These are phyloP conservation scores for Pythium sukuiense DNA, from an alignment of 352 stramenopile genomes.

Conservation along the genomic window DNA sequence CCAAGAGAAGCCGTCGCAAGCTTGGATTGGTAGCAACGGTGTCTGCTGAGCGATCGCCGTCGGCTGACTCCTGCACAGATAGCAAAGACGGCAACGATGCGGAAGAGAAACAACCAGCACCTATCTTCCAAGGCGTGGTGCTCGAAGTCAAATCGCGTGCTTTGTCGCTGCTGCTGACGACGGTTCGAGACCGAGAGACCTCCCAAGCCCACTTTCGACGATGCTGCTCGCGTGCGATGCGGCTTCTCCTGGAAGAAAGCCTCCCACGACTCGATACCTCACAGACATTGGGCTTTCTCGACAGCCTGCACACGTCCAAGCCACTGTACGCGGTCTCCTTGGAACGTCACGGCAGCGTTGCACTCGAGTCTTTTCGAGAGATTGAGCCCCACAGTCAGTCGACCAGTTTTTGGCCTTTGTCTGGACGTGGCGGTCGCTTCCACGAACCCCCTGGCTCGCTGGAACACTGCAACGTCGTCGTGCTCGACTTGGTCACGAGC, in stretches of 20 bases:
- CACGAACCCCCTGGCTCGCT: constrained; percentile 24
- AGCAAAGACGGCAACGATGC: not conserved
- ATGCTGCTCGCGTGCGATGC: constrained; percentile 41
- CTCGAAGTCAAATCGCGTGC: constrained; percentile 44
- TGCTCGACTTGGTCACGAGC: constrained; percentile 40
- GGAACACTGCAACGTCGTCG: constrained; percentile 43
- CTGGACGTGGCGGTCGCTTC: constrained; percentile 19
- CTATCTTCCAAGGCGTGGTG: not conserved
- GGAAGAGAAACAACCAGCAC: not conserved
- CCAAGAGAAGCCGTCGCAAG: constrained; percentile 21
- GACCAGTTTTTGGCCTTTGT: constrained; percentile 37
- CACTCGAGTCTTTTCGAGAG: constrained; percentile 24
- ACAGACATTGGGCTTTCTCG: not conserved
- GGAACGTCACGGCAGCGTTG: not conserved
- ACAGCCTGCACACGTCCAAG: not conserved
- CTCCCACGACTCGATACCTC: constrained; percentile 15
- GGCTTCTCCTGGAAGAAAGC: constrained; percentile 58
- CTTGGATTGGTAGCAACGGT: not conserved
- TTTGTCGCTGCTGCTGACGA: constrained; percentile 40
- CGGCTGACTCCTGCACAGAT: not conserved
- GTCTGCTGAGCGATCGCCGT: not conserved
- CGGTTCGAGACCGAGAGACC: constrained; percentile 37
- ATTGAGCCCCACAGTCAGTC: constrained; percentile 24
- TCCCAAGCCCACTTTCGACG: constrained; percentile 36
- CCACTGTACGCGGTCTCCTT: constrained; percentile 22